A percentile compares a stretch with the other conserved stretches of the same genome.
These are phyloP conservation scores for Kwoniella pini DNA, from an alignment of 768 basidiomycete species.

Conservation along the genomic window DNA sequence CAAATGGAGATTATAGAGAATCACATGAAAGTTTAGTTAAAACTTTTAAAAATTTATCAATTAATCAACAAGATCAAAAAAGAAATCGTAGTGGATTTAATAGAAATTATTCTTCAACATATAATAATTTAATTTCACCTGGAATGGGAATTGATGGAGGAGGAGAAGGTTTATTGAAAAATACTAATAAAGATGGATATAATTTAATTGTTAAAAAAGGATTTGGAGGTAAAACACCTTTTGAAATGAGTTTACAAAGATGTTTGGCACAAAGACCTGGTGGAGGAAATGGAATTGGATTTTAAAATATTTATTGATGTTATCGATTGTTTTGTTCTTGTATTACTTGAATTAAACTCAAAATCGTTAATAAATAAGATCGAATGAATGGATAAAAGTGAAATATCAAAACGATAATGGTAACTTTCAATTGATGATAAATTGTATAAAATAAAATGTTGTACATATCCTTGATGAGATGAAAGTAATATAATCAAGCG, in stretches of 20 bases:
- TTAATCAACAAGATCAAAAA: neutral
- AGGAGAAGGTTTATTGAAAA: constrained; percentile 24
- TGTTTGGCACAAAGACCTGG: constrained; percentile 44
- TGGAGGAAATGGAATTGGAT: constrained; percentile 1
- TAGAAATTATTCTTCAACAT: constrained; percentile 15
- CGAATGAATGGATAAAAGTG: too few species aligned
- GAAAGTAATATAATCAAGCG: too few species aligned
- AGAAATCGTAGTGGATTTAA: constrained; percentile 16
- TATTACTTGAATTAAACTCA: too few species aligned
- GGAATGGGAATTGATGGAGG: neutral
- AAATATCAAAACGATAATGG: too few species aligned
- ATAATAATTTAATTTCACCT: constrained; percentile 3
- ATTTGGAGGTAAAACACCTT: constrained; percentile 43
- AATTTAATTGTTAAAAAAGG: constrained; percentile 27
- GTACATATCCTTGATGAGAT: too few species aligned
- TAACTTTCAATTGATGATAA: too few species aligned
- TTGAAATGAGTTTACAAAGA: constrained; percentile 47
- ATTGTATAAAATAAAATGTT: too few species aligned
- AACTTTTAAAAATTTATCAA: constrained; percentile 35
- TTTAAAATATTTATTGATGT: neutral
- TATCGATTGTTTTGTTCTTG: too few species aligned
- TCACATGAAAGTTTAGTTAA: constrained; percentile 38
- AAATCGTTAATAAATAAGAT: too few species aligned
- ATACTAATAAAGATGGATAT: constrained; percentile 16
- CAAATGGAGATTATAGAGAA: constrained; percentile 44